Percentiles rank a stretch among this genome's conserved stretches.
Evolutionary conservation across 805 yeast genomes (phyloP).

Genomic region (Kockiozyma suomiensis): DNA sequence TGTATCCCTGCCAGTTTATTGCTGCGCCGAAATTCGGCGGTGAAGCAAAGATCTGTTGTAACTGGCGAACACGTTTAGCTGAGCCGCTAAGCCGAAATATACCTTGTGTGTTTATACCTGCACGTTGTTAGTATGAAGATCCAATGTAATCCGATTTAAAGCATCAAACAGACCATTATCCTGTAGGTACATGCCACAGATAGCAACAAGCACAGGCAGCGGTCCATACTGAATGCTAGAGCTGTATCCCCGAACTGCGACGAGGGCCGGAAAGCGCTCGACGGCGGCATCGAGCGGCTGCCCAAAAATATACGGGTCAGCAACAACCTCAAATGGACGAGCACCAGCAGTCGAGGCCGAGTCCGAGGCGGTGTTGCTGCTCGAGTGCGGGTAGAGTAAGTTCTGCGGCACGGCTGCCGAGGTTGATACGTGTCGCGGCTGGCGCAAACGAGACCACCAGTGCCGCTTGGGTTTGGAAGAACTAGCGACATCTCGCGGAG

Average conservation of each 20-base stretch:
- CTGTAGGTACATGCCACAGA: constrained; percentile 86
- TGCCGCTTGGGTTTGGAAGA: not conserved
- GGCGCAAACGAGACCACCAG: constrained; percentile 13
- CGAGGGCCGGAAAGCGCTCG: constrained; percentile 72
- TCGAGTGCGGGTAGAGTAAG: constrained; percentile 8
- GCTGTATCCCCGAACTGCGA: constrained; percentile 59
- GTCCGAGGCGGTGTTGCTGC: constrained; percentile 15
- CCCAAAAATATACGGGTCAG: constrained; percentile 62
- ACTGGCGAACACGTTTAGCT: constrained; percentile 79
- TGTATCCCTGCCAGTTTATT: constrained; percentile 87
- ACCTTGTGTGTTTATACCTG: constrained; percentile 73
- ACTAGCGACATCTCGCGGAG: constrained; percentile 1
- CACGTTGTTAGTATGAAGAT: not conserved
- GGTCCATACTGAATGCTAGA: constrained; percentile 78
- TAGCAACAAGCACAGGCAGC: constrained; percentile 92
- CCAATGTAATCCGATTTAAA: too few relatives aligned
- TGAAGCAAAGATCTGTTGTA: constrained; percentile 78
- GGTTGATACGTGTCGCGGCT: not conserved
- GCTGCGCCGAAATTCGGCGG: constrained; percentile 91
- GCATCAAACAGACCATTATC: too few relatives aligned
- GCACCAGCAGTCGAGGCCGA: not conserved
- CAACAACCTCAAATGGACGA: constrained; percentile 23
- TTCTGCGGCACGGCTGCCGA: not conserved
- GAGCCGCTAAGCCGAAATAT: constrained; percentile 93
- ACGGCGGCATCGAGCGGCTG: constrained; percentile 73